Evolutionary conservation across 2,329 filamentous ascomycete genomes (phyloP), one percentile per base, ranked within the genome.

Genomic region (Penicillium sp.): DNA sequence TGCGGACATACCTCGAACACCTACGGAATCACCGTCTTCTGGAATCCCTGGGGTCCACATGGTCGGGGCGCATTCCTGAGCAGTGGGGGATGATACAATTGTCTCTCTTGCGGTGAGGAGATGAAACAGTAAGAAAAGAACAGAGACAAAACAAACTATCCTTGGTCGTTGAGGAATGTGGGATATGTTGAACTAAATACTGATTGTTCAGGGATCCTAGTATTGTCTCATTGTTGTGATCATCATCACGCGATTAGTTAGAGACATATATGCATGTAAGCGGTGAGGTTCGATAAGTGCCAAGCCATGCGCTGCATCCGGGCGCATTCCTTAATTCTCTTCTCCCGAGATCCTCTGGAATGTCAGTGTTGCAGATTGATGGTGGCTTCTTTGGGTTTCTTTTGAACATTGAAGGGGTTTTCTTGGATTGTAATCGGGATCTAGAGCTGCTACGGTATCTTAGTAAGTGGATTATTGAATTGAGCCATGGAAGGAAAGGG

Each of bases 31-130:
- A 23, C 47, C 31, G 25, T 13, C 40, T 56, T 53, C 49, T 56
- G 54, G 54, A 53, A 56, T 41, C 49, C 49, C 48, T 52, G 8
- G 40, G 49, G 31, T 53, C 54, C 54, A 56, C 54, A 56, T 53
- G 49, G 54, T 36, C 46, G 49, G 38, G 50, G 25, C 51, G 10
- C 54, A 56, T 56, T 56, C 54, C 54, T 47, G 16, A 40, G 49
- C 41, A 48, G 54, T 38, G 54, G 54, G 49, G 54, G 49, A 29
- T 47, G 53, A 33, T 34, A 47, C 51, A 33, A 15, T 51, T 51
- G 48, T 51, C 40, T 55, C 23, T 55, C 31, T 39, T 53, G 53
- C 53, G 53, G 53, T 56, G 53, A 56, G 53, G 53, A 56, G 53
- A 27, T 55, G 53, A 55, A 46, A 55, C 53, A 51, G 19, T 34